phyloP scores from a whole-genome alignment of 2,329 filamentous ascomycete species.

The Pseudocercospora macadamiae region DNA sequence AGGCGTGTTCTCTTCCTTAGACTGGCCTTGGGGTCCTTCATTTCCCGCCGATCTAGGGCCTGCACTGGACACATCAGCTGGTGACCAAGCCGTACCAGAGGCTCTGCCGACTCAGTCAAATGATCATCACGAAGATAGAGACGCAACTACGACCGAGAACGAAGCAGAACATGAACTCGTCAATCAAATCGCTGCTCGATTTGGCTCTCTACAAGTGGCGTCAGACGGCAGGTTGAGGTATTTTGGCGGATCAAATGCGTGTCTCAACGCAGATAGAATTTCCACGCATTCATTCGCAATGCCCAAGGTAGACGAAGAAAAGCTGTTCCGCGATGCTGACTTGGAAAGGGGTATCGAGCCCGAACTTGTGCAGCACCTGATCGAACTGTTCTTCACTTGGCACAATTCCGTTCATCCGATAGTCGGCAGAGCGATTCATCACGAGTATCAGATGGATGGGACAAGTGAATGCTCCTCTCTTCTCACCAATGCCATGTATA shows the following conservation, averaged over 20 bases:
- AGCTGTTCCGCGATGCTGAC: not conserved
- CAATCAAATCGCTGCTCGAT: slow-evolving; percentile 47
- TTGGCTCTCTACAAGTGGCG: slow-evolving; percentile 49
- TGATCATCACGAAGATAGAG: not conserved
- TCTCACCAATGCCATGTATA: slow-evolving; percentile 1
- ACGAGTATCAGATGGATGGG: not conserved
- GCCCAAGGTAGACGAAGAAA: not conserved
- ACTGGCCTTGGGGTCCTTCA: not conserved
- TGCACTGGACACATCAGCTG: not conserved
- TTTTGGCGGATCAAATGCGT: slow-evolving; percentile 38
- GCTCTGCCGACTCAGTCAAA: no score
- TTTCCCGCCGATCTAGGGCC: not conserved
- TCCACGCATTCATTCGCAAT: not conserved
- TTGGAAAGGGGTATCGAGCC: not conserved
- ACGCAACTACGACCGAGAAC: slow-evolving; percentile 4
- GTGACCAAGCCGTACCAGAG: no score
- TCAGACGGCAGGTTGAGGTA: slow-evolving; percentile 49
- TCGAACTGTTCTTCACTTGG: slow-evolving; percentile 53
- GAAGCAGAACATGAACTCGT: slow-evolving; percentile 43
- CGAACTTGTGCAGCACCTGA: slow-evolving; percentile 39
- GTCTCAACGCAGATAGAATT: not conserved
- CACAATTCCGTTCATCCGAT: slow-evolving; percentile 52
- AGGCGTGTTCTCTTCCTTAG: not conserved
- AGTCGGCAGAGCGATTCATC: slow-evolving; percentile 39
- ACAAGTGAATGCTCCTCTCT: no score